Evolutionary conservation across 1,139 yeast species (phyloP).

Genomic region (Ogataea hybrid): DNA sequence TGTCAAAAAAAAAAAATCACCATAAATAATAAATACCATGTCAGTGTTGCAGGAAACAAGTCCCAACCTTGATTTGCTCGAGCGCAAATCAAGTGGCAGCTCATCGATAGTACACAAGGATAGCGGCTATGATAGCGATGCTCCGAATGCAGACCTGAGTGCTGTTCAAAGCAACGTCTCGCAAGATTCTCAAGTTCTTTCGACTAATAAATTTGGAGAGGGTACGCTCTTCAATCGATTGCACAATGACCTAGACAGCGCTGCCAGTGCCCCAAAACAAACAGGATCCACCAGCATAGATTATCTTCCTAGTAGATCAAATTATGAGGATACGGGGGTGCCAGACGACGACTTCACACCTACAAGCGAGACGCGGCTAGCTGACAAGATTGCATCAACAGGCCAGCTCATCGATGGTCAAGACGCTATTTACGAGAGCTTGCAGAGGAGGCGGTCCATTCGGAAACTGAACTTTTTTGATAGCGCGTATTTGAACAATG

Average conservation of each 20-base stretch:
- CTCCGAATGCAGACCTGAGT: constrained; percentile 18
- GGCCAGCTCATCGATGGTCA: constrained; percentile 56
- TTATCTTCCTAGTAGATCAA: constrained; percentile 18
- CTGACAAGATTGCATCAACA: constrained; percentile 47
- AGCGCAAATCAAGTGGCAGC: constrained; percentile 10
- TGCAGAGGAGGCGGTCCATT: constrained; percentile 75
- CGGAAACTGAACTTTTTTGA: constrained; percentile 64
- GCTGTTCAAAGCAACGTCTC: constrained; percentile 16
- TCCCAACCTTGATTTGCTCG: constrained; percentile 13
- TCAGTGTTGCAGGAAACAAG: constrained; percentile 6
- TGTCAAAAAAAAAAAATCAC: background rate
- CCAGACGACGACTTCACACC: constrained; percentile 16
- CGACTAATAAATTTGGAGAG: background rate
- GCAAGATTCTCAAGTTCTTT: background rate
- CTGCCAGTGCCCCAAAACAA: constrained; percentile 1
- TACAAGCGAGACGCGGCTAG: constrained; percentile 25
- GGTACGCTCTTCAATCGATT: constrained; percentile 7
- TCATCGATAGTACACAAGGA: constrained; percentile 10
- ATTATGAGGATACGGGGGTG: constrained; percentile 4
- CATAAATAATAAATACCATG: constrained; percentile 1
- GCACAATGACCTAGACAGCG: constrained; percentile 9
- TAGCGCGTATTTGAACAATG: constrained; percentile 52
- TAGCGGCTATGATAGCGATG: constrained; percentile 16
- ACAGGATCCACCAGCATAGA: constrained; percentile 17
- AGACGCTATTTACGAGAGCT: constrained; percentile 82